Conservation (phyloP, 257 asterid genomes). For the Ilex aquifolium region DNA sequence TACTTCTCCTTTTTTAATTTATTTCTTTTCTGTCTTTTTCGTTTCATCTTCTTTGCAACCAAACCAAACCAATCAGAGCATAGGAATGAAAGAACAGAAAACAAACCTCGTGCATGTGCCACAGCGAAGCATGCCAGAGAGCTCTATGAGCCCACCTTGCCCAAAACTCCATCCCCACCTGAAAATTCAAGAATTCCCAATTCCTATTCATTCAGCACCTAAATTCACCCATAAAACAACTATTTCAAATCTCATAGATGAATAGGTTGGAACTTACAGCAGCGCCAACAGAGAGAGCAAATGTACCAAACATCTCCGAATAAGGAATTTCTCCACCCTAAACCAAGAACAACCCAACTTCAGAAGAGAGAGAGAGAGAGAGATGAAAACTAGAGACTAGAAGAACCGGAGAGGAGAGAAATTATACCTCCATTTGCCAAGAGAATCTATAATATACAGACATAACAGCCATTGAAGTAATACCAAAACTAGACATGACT, state of each 20-base stretch:
- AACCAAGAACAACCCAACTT: neutral
- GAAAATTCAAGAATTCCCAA: constrained; percentile 1
- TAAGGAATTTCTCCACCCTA: constrained; percentile 86
- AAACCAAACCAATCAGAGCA: too few relatives aligned
- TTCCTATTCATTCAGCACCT: too few relatives aligned
- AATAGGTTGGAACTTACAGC: constrained; percentile 52
- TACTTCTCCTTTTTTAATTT: too few relatives aligned
- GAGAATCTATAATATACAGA: neutral
- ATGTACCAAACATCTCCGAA: constrained; percentile 89
- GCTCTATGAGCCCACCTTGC: constrained; percentile 99
- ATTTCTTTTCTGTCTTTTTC: too few relatives aligned
- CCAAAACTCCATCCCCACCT: constrained; percentile 99
- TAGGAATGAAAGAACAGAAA: too few relatives aligned
- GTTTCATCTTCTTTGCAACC: too few relatives aligned
- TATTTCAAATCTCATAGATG: neutral
- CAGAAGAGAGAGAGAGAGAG: neutral
- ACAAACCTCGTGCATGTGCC: constrained; percentile 99
- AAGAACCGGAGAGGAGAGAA: too few relatives aligned
- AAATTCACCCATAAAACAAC: too few relatives aligned
- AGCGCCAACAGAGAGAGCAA: constrained; percentile 93
- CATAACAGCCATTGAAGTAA: neutral
- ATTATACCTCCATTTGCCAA: neutral
- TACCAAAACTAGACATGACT: neutral
- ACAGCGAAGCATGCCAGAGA: constrained; percentile 93
- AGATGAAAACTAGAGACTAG: neutral